phyloP scores from a whole-genome alignment of 768 basidiomycete genomes.

The Agaricus sinodeliciosus region DNA sequence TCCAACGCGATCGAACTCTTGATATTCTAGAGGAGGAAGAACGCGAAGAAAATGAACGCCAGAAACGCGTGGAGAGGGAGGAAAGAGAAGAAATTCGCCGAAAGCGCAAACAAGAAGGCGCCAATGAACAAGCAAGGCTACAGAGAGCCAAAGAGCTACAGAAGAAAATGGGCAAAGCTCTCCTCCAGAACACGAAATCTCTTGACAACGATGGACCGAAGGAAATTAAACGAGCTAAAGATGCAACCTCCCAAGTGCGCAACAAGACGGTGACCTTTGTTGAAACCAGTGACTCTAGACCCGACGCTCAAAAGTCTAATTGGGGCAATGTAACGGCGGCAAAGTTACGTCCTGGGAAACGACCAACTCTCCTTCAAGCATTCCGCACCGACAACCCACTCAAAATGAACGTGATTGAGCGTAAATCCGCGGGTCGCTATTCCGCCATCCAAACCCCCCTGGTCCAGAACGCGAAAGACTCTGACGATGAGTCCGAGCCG shows the following conservation, averaged over 20 bases:
- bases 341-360: slow-evolving; percentile 33
- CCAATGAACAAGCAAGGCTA: slow-evolving; percentile 29
- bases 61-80: slow-evolving; percentile 33
- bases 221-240: slow-evolving; percentile 26
- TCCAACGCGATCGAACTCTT: slow-evolving; percentile 58
- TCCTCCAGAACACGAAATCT: slow-evolving; percentile 43
- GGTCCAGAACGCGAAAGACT: slow-evolving; percentile 34
- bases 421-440: slow-evolving; percentile 31
- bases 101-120: slow-evolving; percentile 42
- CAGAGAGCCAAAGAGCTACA: slow-evolving; percentile 49
- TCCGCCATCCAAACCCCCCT: slow-evolving; percentile 13
- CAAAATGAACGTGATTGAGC: slow-evolving; percentile 67
- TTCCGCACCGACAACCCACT: slow-evolving; percentile 40
- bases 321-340: slow-evolving; percentile 54
- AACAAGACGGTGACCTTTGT: slow-evolving; percentile 68
- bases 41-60: slow-evolving; percentile 32
- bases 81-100: slow-evolving; percentile 39
- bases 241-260: slow-evolving; percentile 23
- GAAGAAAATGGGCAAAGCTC: slow-evolving; percentile 72
- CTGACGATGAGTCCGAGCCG: slow-evolving; percentile 62
- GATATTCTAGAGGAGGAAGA: slow-evolving; percentile 73
- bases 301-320: slow-evolving; percentile 20
- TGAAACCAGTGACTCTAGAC: slow-evolving; percentile 20
- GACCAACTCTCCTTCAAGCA: slow-evolving; percentile 30
- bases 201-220: slow-evolving; percentile 30